Base-by-base conservation (phyloP, 2,329 filamentous ascomycete genomes). In the Ophiostoma triangulosporum region DNA sequence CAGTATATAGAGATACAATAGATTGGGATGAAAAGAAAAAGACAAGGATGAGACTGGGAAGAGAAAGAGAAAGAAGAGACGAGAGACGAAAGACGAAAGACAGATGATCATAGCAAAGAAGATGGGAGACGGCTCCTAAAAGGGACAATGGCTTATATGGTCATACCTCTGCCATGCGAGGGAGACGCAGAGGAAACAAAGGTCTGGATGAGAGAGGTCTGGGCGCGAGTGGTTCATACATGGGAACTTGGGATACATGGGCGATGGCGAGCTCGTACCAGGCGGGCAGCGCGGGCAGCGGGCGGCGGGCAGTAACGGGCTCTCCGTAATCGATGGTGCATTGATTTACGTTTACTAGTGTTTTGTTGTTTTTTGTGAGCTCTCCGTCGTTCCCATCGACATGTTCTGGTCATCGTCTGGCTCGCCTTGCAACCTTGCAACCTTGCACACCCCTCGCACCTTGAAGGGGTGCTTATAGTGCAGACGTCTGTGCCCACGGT, bases 141-240 rank as follows among this genome's bases (percentile, higher is more conserved):
- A 51, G 53, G 53, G 38, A 24, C 26, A 38, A 29, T 27, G 32
- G 36, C 48, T 56, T 53, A 56, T 56, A 56, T 56, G 50, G 50
- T 43, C 46, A 45, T 48, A 50, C 48, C 33, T 35, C 14, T 43
- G 36, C 15, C 35, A 24, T 43, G 20, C 12, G 20, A 36, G 7
- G 38, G 20, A n/a, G 38, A 43, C 20, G 22, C 38, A 17, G 24
- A 24, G 20, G 17, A 24, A 43, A 24, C 38, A 43, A 43, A 24
- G 38, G 20, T 20, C 4, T 43, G 38, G 38, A 24, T 24, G 38
- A 26, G 35, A 31, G 27, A 17, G 22, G 38, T 24, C 36, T 22
- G 36, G 32, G 32, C 32, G 32, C 12, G 32, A 35, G 14, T 35
- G 32, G 32, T 35, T 35, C 20, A 11, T 12, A 51, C 49, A 35